Conservation (phyloP, 2,329 filamentous ascomycete genomes). For the Byssochlamys sp. region DNA sequence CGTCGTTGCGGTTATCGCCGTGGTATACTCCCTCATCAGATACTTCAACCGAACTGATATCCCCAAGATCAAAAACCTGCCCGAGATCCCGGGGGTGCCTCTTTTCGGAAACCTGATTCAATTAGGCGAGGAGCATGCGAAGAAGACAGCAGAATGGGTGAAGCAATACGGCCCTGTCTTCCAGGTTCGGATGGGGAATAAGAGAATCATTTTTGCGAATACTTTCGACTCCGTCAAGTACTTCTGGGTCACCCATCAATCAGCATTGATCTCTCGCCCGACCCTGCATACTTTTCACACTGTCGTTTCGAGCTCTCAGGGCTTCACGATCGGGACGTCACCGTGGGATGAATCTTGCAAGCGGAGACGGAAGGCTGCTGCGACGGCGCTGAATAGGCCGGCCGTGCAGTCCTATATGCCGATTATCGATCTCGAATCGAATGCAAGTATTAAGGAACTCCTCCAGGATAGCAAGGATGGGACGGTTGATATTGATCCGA, state of each 20-base stretch:
- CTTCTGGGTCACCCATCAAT: conserved; percentile 71
- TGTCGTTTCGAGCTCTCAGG: conserved; percentile 65
- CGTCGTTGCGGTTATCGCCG: conserved; percentile 23
- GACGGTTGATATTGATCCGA: conserved; percentile 57
- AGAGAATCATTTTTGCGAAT: conserved; percentile 69
- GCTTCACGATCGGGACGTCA: conserved; percentile 73
- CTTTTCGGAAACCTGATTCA: conserved; percentile 56
- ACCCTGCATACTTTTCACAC: conserved; percentile 73
- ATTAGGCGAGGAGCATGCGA: conserved; percentile 50
- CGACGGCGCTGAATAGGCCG: conserved; percentile 66
- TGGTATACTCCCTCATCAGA: conserved; percentile 32
- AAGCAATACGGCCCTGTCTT: conserved; percentile 56
- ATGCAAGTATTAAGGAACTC: conserved; percentile 62
- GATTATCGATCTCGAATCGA: conserved; percentile 68
- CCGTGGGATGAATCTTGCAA: conserved; percentile 79
- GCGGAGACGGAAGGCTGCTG: conserved; percentile 64
- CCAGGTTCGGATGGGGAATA: conserved; percentile 28
- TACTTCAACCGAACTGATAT: conserved; percentile 45
- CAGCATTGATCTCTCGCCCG: conserved; percentile 65
- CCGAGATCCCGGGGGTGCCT: conserved; percentile 53
- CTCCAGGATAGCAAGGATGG: conserved; percentile 56
- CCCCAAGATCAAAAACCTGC: conserved; percentile 52
- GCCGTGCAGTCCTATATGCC: conserved; percentile 72
- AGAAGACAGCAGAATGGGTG: conserved; percentile 47
- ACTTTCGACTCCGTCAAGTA: conserved; percentile 62